Conservation (phyloP, 768 basidiomycete genomes). For the Tylopilus rubrobrunneus region DNA sequence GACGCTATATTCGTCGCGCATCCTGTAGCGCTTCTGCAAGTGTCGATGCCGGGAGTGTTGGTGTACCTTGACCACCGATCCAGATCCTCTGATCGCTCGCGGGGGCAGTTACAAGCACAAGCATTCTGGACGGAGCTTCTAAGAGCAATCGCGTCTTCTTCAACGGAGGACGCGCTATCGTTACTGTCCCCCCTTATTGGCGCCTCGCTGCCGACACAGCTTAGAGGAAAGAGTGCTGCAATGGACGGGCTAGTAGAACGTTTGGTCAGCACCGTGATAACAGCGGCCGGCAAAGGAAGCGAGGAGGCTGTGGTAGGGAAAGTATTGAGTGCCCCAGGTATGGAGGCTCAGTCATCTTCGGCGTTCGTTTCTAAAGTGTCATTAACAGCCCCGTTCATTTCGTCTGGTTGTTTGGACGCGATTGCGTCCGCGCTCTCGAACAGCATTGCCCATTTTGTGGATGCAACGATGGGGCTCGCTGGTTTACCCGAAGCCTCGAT, state of each 20-base stretch:
- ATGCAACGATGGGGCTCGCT: constrained; percentile 11
- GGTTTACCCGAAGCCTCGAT: constrained; percentile 4
- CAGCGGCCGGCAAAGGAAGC: neutral
- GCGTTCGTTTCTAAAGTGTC: neutral
- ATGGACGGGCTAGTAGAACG: constrained; percentile 42
- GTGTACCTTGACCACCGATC: constrained; percentile 43
- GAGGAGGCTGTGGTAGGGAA: constrained; percentile 1
- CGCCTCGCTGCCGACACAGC: constrained; percentile 39
- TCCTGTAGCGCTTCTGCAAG: constrained; percentile 36
- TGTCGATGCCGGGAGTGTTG: constrained; percentile 43
- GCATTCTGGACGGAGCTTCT: constrained; percentile 36
- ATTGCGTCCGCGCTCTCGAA: constrained; percentile 18
- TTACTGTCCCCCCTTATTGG: constrained; percentile 41
- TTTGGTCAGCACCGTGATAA: constrained; percentile 10
- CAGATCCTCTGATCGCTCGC: constrained; percentile 2
- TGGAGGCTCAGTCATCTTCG: neutral
- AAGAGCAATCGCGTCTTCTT: constrained; percentile 32
- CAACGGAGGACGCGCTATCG: constrained; percentile 30
- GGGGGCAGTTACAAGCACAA: constrained; percentile 13
- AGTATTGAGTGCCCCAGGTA: constrained; percentile 21
- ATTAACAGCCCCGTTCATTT: constrained; percentile 20
- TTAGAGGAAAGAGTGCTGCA: constrained; percentile 41
- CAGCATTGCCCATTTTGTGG: constrained; percentile 11
- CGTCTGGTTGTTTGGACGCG: constrained; percentile 12
- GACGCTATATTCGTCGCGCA: constrained; percentile 42